phyloP scores from a whole-genome alignment of 805 yeast genomes.

The Schizosaccharomyces japonicus region DNA sequence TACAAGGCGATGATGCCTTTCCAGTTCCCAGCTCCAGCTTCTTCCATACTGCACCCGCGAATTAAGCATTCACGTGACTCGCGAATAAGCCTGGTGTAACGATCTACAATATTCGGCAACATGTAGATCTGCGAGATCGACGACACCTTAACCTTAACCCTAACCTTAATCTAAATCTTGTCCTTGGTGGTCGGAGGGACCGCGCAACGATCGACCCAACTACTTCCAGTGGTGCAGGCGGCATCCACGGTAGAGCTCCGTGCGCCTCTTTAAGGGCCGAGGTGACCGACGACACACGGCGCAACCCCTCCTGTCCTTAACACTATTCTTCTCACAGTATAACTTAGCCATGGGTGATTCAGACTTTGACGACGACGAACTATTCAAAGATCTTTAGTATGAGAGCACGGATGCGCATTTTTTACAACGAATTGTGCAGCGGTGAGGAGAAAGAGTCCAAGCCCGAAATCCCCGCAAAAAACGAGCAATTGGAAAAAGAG shows the following conservation, averaged over 20 bases:
- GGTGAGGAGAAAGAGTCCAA: slow-evolving; percentile 13
- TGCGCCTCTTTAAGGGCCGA: neutral
- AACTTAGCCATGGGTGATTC: neutral
- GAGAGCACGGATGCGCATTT: slow-evolving; percentile 5
- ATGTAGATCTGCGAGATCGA: too few species aligned
- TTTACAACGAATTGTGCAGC: neutral
- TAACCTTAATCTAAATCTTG: neutral
- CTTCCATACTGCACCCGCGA: too few species aligned
- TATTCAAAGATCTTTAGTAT: slow-evolving; percentile 11
- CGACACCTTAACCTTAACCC: neutral
- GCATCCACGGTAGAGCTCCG: neutral
- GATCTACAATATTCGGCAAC: too few species aligned
- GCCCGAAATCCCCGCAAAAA: slow-evolving; percentile 9
- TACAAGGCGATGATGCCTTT: too few species aligned
- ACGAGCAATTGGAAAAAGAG: neutral
- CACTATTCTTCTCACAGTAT: neutral
- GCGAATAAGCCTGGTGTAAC: too few species aligned
- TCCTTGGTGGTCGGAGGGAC: neutral
- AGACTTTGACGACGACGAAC: slow-evolving; percentile 8
- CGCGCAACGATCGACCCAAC: neutral
- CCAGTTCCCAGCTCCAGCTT: too few species aligned
- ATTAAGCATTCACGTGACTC: too few species aligned
- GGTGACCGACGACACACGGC: neutral
- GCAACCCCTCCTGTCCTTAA: neutral
- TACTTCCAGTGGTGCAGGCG: too few species aligned